Conservation (phyloP, 1,284 basidiomycete genomes). For the Ganoderma meredithae region DNA sequence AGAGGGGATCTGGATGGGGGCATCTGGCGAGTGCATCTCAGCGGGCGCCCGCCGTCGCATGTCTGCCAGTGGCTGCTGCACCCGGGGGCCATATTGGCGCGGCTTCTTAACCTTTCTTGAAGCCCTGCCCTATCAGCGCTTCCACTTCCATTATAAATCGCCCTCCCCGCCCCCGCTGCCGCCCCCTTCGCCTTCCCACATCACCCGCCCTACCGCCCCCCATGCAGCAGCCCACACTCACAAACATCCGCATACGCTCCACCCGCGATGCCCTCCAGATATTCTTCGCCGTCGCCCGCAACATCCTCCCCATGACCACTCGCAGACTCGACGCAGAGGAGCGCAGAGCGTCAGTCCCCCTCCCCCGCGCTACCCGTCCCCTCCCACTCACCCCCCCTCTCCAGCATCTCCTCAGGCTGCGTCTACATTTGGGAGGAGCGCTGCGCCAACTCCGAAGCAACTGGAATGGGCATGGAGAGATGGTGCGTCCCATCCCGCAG, state of each 20-base stretch:
- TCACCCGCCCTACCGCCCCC: slow-evolving; percentile 24
- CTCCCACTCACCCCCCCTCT: background rate
- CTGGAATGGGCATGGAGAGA: slow-evolving; percentile 82
- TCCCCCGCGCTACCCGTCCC: background rate
- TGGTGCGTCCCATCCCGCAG: slow-evolving; percentile 52
- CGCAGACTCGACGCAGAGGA: slow-evolving; percentile 82
- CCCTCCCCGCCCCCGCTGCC: slow-evolving; percentile 27
- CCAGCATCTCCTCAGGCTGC: slow-evolving; percentile 60
- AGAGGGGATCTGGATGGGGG: background rate
- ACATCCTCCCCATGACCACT: slow-evolving; percentile 74
- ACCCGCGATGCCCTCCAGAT: slow-evolving; percentile 81
- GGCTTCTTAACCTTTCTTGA: slow-evolving; percentile 32
- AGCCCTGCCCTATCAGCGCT: slow-evolving; percentile 31
- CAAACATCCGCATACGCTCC: slow-evolving; percentile 76
- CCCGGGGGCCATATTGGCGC: slow-evolving; percentile 17
- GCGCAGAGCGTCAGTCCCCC: slow-evolving; percentile 42
- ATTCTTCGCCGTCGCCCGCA: slow-evolving; percentile 76
- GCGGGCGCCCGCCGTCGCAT: background rate
- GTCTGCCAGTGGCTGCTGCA: slow-evolving; percentile 9
- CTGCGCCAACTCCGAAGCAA: slow-evolving; percentile 77
- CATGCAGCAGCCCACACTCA: slow-evolving; percentile 74
- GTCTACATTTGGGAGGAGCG: slow-evolving; percentile 89
- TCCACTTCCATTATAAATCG: slow-evolving; percentile 33
- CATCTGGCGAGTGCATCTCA: slow-evolving; percentile 1
- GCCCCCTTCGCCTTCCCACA: slow-evolving; percentile 31